Conservation (phyloP, 2,329 filamentous ascomycete species). For the Aureobasidium musti region DNA sequence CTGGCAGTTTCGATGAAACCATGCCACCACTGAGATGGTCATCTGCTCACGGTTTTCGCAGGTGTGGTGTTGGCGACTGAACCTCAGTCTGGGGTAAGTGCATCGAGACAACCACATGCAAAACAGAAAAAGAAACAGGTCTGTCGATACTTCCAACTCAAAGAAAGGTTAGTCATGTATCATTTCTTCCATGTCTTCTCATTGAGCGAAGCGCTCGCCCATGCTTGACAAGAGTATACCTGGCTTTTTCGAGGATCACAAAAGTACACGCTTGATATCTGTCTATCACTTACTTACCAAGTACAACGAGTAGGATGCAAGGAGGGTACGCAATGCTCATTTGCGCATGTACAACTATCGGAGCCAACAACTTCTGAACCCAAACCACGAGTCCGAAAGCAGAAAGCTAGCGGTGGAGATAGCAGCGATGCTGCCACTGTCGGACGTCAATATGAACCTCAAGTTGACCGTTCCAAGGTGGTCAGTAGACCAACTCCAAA, state of each 20-base stretch:
- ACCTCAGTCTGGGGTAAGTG: slow-evolving; percentile 42
- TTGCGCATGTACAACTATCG: slow-evolving; percentile 46
- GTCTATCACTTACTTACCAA: not conserved
- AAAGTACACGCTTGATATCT: not conserved
- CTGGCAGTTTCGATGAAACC: slow-evolving; percentile 11
- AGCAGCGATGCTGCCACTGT: not conserved
- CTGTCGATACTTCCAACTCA: slow-evolving; percentile 46
- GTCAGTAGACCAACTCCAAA: slow-evolving; percentile 67
- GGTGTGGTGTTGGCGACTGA: slow-evolving; percentile 34
- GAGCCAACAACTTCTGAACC: not conserved
- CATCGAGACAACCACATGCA: not conserved
- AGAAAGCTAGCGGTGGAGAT: not conserved
- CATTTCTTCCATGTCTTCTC: not conserved
- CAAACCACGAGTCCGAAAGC: slow-evolving; percentile 10
- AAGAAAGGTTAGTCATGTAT: slow-evolving; percentile 43
- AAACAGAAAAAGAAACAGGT: slow-evolving; percentile 32
- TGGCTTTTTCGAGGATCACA: too few relatives aligned
- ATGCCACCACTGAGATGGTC: slow-evolving; percentile 11
- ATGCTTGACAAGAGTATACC: too few relatives aligned
- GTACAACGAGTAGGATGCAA: slow-evolving; percentile 50
- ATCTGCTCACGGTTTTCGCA: slow-evolving; percentile 25
- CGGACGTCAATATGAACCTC: slow-evolving; percentile 36
- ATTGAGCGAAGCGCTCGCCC: not conserved
- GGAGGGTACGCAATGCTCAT: slow-evolving; percentile 55
- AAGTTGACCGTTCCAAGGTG: slow-evolving; percentile 51